Conservation (phyloP, 352 stramenopile genomes). For the Phytophthora melonis region DNA sequence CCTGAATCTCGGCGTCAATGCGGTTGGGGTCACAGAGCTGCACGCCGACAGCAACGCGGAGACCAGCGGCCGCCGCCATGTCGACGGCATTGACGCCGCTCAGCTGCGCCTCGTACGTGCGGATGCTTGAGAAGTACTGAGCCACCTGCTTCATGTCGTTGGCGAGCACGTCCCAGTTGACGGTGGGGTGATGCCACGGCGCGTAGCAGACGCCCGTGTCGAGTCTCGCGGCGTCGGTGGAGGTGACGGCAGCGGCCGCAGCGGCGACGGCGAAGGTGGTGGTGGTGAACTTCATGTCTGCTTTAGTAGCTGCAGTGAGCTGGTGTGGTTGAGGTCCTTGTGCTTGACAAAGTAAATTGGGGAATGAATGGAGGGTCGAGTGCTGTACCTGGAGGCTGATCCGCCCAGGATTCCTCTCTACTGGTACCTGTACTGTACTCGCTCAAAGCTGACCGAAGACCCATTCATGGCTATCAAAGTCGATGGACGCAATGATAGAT, state of each 20-base stretch:
- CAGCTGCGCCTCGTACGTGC: slow-evolving; percentile 67
- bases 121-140: slow-evolving; percentile 55
- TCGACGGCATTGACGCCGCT: slow-evolving; percentile 53
- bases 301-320: slow-evolving; percentile 36
- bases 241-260: too few relatives aligned
- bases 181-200: slow-evolving; percentile 55
- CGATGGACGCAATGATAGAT: too few relatives aligned
- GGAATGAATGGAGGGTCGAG: slow-evolving; percentile 13
- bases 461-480: too few relatives aligned
- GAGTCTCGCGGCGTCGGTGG: not conserved
- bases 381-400: too few relatives aligned
- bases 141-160: slow-evolving; percentile 41
- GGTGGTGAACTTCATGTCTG: slow-evolving; percentile 31
- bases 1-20: slow-evolving; percentile 52
- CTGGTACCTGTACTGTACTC: too few relatives aligned
- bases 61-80: slow-evolving; percentile 37
- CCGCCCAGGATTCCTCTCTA: too few relatives aligned
- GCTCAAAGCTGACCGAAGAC: too few relatives aligned
- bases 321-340: slow-evolving; percentile 27
- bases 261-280: slow-evolving; percentile 7
- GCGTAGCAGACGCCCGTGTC: slow-evolving; percentile 56
- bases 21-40: slow-evolving; percentile 45
- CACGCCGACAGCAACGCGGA: slow-evolving; percentile 64
- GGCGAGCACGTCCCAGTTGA: slow-evolving; percentile 37
- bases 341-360: slow-evolving; percentile 23